Conservation (phyloP, 2,329 filamentous ascomycete genomes). For the Nectriaceae sp. region DNA sequence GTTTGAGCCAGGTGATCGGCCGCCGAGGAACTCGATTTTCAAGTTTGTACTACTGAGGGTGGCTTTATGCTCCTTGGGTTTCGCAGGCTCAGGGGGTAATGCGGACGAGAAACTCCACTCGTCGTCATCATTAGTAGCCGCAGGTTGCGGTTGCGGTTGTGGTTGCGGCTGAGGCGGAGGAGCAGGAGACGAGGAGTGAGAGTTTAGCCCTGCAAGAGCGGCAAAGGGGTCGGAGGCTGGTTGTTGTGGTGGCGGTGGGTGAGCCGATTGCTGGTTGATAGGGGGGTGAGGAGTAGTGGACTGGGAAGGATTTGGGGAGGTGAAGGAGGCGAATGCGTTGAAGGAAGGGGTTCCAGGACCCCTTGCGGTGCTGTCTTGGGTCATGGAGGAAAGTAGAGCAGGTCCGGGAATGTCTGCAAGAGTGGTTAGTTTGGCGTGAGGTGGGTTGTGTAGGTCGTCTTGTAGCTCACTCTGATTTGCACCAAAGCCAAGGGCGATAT, state of each 20-base stretch:
- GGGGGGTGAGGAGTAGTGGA: constrained; percentile 55
- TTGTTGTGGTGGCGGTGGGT: constrained; percentile 45
- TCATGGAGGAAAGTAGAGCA: constrained; percentile 64
- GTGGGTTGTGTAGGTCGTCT: background rate
- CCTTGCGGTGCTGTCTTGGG: constrained; percentile 60
- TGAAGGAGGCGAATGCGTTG: constrained; percentile 57
- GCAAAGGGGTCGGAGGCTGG: constrained; percentile 54
- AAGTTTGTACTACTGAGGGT: constrained; percentile 71
- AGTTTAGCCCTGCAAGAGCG: constrained; percentile 38
- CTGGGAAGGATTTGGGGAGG: constrained; percentile 53
- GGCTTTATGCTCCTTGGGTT: constrained; percentile 63
- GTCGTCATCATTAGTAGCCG: constrained; percentile 67
- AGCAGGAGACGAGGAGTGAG: constrained; percentile 30
- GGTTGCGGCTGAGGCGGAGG: constrained; percentile 17
- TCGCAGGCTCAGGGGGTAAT: constrained; percentile 62
- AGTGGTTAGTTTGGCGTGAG: constrained; percentile 15
- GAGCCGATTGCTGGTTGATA: constrained; percentile 47
- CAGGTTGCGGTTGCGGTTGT: constrained; percentile 20
- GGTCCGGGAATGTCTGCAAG: constrained; percentile 62
- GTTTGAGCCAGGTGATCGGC: constrained; percentile 55
- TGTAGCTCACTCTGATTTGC: constrained; percentile 65
- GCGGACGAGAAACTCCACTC: constrained; percentile 95
- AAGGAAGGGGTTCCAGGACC: constrained; percentile 45
- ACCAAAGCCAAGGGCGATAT: constrained; percentile 80
- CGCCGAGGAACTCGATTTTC: constrained; percentile 72